Evolutionary conservation across 371 early-diverging fungal species (phyloP).

Genomic region (Mucor indicus): DNA sequence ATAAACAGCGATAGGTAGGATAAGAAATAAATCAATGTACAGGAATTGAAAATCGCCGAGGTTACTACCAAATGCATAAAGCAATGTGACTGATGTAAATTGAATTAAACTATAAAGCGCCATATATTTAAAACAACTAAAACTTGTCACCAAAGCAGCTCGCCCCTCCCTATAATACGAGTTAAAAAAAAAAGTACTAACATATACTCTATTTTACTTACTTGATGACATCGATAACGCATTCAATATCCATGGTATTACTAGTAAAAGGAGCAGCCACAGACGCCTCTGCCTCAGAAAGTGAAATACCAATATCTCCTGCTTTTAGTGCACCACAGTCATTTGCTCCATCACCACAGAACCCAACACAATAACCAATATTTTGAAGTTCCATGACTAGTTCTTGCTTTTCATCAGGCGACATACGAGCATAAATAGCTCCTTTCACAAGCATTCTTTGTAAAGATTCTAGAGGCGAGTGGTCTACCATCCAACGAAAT

Average conservation of each 20-base stretch:
- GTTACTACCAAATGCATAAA: conserved; percentile 84
- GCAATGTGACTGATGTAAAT: conserved; percentile 85
- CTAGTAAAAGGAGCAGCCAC: conserved; percentile 98
- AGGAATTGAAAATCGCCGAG: conserved; percentile 93
- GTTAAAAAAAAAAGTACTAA: not conserved
- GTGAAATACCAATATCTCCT: conserved; percentile 97
- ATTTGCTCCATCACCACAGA: conserved; percentile 99
- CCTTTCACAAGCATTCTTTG: conserved; percentile 86
- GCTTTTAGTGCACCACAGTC: conserved; percentile 99
- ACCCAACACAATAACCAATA: conserved; percentile 90
- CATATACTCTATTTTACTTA: conserved; percentile 21
- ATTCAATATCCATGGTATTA: conserved; percentile 82
- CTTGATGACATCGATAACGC: conserved; percentile 89
- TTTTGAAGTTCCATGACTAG: conserved; percentile 87
- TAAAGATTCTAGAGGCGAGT: conserved; percentile 63
- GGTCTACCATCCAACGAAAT: conserved; percentile 92
- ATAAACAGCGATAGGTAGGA: conserved; percentile 88
- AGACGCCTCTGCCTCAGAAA: conserved; percentile 96
- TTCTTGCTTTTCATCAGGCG: conserved; percentile 97
- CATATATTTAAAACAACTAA: conserved; percentile 98
- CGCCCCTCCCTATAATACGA: conserved; percentile 82
- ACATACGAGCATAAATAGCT: conserved; percentile 98
- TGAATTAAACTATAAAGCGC: conserved; percentile 89
- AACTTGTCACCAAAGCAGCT: conserved; percentile 96
- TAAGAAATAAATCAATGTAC: conserved; percentile 86